Evolutionary conservation across 1,139 yeast genomes (phyloP), one percentile per base, ranked within the genome.

Genomic region (Candida dubliniensis): DNA sequence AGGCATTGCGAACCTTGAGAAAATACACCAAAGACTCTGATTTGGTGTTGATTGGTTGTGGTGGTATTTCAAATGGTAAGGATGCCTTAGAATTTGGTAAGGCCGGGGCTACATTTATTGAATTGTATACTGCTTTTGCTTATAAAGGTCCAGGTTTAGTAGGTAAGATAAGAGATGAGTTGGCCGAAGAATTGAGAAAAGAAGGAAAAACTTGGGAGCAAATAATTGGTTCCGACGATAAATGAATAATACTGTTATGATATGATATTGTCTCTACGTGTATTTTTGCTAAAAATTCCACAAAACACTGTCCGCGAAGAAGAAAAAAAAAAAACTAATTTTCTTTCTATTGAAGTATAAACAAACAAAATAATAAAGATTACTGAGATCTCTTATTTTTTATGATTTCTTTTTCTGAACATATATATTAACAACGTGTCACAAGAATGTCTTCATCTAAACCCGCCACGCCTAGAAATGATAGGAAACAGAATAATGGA

Each of bases 61-160:
- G 99, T 44, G 99, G 99, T 50, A 89, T 91, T 54, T 73, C 87
- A 25, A 67, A 73, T 32, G 98, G 96, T 46, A 74, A 81, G 54
- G 98, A 91, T 61, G 97, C 91, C 1, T 69, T 91, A 43, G 98
- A 91, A 55, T 93, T 85, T 65, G 96, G 95, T 31, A 81, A 79
- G 57, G 96, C 97, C 1, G 99, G 99, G 48, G 98, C 99, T 11
- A 77, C 87, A 30, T 87, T 84, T 59, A 82, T 91, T 38, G 88
- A 91, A 64, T 66, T 89, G 43, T 90, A 90, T 67, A 91, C 98
- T 9, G 82, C 96, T 2, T 87, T 88, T 66, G 97, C 96, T 1
- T 91, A 89, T 69, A 82, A 81, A 59, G 99, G 99, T 1, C 96
- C 97, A 0, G 96, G 96, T 1, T 71, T 88, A 43, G 88, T 95